Percentiles rank a stretch among this genome's conserved stretches.
phyloP scores from a whole-genome alignment of 1,284 basidiomycete genomes.

The Caloboletus inedulis region DNA sequence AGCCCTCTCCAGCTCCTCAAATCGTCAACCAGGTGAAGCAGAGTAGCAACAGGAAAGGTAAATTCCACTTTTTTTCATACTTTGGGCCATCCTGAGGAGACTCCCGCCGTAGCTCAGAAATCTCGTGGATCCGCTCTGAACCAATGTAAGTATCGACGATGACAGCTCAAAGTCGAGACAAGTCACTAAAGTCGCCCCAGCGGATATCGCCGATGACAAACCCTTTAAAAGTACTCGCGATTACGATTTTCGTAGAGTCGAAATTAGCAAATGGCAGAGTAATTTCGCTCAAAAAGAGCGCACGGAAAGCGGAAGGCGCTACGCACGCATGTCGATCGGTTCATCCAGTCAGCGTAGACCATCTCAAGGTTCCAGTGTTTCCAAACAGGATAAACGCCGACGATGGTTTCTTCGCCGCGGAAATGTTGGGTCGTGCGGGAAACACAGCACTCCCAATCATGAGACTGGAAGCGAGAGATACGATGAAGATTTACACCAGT shows the following conservation, averaged over 20 bases:
- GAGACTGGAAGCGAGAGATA: not conserved
- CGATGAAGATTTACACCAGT: conserved; percentile 9
- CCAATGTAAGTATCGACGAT: conserved; percentile 14
- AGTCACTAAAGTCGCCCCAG: conserved; percentile 13
- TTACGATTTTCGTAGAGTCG: not conserved
- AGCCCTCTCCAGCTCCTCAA: not conserved
- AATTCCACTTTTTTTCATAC: not conserved
- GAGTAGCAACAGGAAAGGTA: conserved; percentile 9
- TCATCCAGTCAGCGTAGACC: conserved; percentile 4
- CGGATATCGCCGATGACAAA: conserved; percentile 1
- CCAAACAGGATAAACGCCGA: conserved; percentile 15
- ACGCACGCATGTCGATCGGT: conserved; percentile 27
- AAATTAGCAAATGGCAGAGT: conserved; percentile 9
- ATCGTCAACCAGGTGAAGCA: not conserved
- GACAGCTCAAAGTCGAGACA: not conserved
- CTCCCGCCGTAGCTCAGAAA: conserved; percentile 7
- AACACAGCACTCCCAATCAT: not conserved
- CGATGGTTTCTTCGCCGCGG: conserved; percentile 22
- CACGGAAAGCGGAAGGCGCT: conserved; percentile 1
- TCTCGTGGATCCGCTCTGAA: not conserved
- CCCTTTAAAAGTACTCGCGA: conserved; percentile 8
- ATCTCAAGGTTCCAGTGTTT: not conserved
- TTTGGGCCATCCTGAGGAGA: not conserved
- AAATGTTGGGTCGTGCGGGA: conserved; percentile 4
- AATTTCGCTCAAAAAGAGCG: conserved; percentile 6